Conservation (phyloP, 495 filamentous ascomycete species). For the Aeminium ludgeri region DNA sequence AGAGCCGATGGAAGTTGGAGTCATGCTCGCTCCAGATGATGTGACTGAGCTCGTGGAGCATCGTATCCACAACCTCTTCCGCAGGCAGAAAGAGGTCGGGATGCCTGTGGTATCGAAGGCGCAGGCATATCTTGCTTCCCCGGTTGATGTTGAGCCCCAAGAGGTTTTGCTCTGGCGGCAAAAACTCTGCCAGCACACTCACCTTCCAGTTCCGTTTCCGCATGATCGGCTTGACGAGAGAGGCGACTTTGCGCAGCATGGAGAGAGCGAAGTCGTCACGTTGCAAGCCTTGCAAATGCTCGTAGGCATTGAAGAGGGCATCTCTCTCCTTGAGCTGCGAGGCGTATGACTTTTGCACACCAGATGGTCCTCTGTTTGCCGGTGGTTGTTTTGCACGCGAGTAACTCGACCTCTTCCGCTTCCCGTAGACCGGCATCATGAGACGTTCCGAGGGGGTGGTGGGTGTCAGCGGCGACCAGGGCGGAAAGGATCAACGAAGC, state of each 20-base stretch:
- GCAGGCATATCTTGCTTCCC: conserved; percentile 66
- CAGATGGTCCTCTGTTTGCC: conserved; percentile 10
- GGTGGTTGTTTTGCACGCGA: conserved; percentile 3
- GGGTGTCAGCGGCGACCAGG: too few species aligned
- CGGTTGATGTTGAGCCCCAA: conserved; percentile 63
- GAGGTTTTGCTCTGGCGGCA: conserved; percentile 54
- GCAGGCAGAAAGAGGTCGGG: conserved; percentile 61
- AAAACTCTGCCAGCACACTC: conserved; percentile 67
- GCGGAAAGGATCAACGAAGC: too few species aligned
- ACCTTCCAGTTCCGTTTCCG: conserved; percentile 68
- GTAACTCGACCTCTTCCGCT: too few species aligned
- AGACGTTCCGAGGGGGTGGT: too few species aligned
- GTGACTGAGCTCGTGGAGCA: conserved; percentile 94
- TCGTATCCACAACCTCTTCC: conserved; percentile 70
- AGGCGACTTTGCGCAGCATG: conserved; percentile 68
- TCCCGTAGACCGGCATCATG: too few species aligned
- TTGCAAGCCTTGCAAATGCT: conserved; percentile 57
- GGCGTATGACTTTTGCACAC: conserved; percentile 14
- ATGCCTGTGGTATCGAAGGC: conserved; percentile 64
- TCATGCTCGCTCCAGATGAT: conserved; percentile 74
- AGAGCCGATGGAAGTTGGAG: conserved; percentile 62
- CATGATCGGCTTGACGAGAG: conserved; percentile 92
- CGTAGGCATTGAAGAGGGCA: conserved; percentile 54
- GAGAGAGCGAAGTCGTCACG: conserved; percentile 64
- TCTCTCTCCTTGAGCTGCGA: conserved; percentile 31